phyloP scores from a whole-genome alignment of 2,329 filamentous ascomycete genomes.

The Aspergillus carbonarius region DNA sequence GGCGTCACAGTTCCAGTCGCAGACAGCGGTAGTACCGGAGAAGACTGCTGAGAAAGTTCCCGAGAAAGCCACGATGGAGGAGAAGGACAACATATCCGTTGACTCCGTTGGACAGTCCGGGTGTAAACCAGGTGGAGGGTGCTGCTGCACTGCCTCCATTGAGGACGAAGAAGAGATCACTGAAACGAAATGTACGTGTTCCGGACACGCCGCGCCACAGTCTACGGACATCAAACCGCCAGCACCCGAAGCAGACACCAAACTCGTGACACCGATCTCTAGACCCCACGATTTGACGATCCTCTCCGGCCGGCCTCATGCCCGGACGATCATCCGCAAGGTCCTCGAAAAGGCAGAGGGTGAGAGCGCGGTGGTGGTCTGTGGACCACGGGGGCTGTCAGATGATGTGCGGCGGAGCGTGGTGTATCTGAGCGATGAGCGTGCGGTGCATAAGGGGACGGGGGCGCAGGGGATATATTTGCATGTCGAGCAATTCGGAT shows the following conservation, averaged over 20 bases:
- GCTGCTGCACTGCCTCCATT: slow-evolving; percentile 51
- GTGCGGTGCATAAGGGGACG: slow-evolving; percentile 66
- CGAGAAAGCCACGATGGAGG: slow-evolving; percentile 10
- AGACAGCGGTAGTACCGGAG: background rate
- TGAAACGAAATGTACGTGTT: slow-evolving; percentile 40
- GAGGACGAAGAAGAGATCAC: slow-evolving; percentile 45
- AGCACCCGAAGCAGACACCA: background rate
- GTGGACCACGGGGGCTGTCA: slow-evolving; percentile 57
- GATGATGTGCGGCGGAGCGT: slow-evolving; percentile 57
- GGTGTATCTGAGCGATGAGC: slow-evolving; percentile 60
- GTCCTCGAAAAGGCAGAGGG: slow-evolving; percentile 59
- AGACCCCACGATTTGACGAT: slow-evolving; percentile 23
- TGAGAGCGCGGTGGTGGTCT: slow-evolving; percentile 63
- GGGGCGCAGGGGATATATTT: slow-evolving; percentile 64
- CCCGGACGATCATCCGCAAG: slow-evolving; percentile 53
- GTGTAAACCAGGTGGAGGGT: slow-evolving; percentile 35
- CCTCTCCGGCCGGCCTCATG: slow-evolving; percentile 53
- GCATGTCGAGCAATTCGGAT: slow-evolving; percentile 60
- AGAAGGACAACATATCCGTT: slow-evolving; percentile 28
- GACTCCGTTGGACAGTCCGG: slow-evolving; percentile 14
- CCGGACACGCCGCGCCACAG: slow-evolving; percentile 20
- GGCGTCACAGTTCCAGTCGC: slow-evolving; percentile 18
- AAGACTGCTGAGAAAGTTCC: background rate
- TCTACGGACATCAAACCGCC: background rate
- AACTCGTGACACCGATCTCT: background rate